A percentile compares a stretch with the other conserved stretches of the same genome.
Evolutionary conservation across 805 yeast genomes (phyloP).

Genomic region (Wickerhamiella alocasiicola): DNA sequence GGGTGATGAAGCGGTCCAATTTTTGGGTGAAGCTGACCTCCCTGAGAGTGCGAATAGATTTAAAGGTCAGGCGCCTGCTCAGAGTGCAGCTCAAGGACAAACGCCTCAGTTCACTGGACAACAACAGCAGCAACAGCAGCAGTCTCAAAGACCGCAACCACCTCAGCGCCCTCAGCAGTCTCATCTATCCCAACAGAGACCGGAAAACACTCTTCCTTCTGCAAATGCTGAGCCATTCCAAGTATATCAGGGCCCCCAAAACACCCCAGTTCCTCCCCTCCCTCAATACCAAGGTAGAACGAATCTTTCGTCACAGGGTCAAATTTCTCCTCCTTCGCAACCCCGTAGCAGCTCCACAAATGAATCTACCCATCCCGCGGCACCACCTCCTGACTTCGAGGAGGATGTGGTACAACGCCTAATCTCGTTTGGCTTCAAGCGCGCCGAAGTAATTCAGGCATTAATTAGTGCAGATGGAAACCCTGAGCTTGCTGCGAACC

Average conservation of each 20-base stretch:
- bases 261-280: background rate
- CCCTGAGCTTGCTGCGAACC: constrained; percentile 74
- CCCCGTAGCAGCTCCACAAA: constrained; percentile 12
- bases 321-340: background rate
- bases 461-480: constrained; percentile 59
- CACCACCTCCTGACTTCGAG: constrained; percentile 18
- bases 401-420: constrained; percentile 37
- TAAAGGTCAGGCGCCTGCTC: constrained; percentile 18
- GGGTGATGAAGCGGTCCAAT: constrained; percentile 60
- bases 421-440: constrained; percentile 57
- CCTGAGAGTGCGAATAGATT: constrained; percentile 28
- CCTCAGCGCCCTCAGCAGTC: background rate
- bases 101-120: too few species aligned
- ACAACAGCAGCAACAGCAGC: too few species aligned
- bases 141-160: background rate
- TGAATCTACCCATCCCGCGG: constrained; percentile 11
- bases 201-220: background rate
- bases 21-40: constrained; percentile 61
- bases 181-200: constrained; percentile 1
- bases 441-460: constrained; percentile 52
- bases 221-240: background rate
- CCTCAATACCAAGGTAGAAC: too few species aligned
- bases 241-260: background rate
- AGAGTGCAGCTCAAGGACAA: constrained; percentile 21
- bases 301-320: background rate